Conservation (phyloP, 2,329 filamentous ascomycete genomes). For the Pseudogymnoascus destructans region DNA sequence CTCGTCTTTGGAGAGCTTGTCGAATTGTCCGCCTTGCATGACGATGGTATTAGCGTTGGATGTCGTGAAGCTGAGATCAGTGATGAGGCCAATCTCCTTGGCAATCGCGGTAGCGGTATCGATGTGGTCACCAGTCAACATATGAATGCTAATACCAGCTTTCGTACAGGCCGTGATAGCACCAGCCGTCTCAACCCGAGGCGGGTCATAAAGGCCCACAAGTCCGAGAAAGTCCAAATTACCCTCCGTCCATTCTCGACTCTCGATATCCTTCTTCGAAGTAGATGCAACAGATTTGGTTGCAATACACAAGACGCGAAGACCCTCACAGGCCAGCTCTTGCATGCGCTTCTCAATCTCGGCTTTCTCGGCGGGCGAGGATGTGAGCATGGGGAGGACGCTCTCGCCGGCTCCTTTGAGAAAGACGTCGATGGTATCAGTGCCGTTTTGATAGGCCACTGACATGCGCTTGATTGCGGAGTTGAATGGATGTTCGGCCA, state of each 20-base stretch:
- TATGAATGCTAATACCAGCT: slow-evolving; percentile 53
- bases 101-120: slow-evolving; percentile 55
- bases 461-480: slow-evolving; percentile 65
- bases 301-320: slow-evolving; percentile 57
- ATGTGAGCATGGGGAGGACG: slow-evolving; percentile 45
- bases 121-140: slow-evolving; percentile 58
- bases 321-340: slow-evolving; percentile 46
- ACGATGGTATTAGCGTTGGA: slow-evolving; percentile 26
- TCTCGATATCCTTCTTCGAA: slow-evolving; percentile 23
- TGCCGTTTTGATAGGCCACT: slow-evolving; percentile 44
- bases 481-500: slow-evolving; percentile 60
- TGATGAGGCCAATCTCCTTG: slow-evolving; percentile 49
- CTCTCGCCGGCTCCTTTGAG: slow-evolving; percentile 47
- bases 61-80: slow-evolving; percentile 23
- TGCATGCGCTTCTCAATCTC: slow-evolving; percentile 39
- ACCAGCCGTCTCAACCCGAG: slow-evolving; percentile 50
- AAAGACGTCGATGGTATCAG: slow-evolving; percentile 33
- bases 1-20: slow-evolving; percentile 45
- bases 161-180: slow-evolving; percentile 45
- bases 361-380: slow-evolving; percentile 33
- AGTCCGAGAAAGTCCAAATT: slow-evolving; percentile 54
- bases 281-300: slow-evolving; percentile 30
- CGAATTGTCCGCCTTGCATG: slow-evolving; percentile 52
- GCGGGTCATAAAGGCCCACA: slow-evolving; percentile 60
- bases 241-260: slow-evolving; percentile 42